Conservation (phyloP, 169 alveolate species). For the Eimeria tenella region DNA sequence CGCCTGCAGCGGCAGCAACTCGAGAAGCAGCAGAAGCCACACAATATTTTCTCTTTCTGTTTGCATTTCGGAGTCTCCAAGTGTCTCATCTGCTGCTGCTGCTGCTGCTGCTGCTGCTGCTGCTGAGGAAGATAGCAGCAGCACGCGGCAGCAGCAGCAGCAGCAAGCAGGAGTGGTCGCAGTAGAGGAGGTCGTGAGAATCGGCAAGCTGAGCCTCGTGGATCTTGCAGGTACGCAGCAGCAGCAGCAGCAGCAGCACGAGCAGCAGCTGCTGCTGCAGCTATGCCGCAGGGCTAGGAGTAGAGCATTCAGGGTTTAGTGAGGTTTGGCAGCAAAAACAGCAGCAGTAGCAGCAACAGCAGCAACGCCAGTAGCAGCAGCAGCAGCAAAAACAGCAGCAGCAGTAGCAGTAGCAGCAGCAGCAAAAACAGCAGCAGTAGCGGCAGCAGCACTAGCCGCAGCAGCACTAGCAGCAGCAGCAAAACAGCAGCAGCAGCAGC, state of each 20-base stretch:
- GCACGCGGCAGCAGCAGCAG: slow-evolving; percentile 22
- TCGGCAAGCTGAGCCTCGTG: slow-evolving; percentile 94
- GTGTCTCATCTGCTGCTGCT: not conserved
- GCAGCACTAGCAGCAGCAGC: too few species aligned
- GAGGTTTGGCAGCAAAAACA: too few species aligned
- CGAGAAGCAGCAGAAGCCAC: slow-evolving; percentile 70
- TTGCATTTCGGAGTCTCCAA: slow-evolving; percentile 36
- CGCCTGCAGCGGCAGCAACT: slow-evolving; percentile 61
- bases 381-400: too few species aligned
- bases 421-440: too few species aligned
- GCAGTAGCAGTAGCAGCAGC: too few species aligned
- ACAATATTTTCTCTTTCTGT: slow-evolving; percentile 63
- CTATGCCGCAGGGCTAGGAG: not conserved
- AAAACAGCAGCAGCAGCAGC: too few species aligned
- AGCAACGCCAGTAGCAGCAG: too few species aligned
- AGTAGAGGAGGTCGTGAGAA: slow-evolving; percentile 69
- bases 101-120: not conserved
- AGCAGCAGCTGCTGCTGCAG: not conserved
- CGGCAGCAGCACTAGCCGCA: too few species aligned
- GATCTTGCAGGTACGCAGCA: slow-evolving; percentile 94
- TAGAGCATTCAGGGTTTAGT: too few species aligned
- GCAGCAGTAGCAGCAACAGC: too few species aligned
- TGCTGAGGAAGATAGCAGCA: slow-evolving; percentile 2
- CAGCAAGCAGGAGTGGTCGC: not conserved
- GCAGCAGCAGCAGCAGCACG: not conserved